Conservation (phyloP, 192 early-diverging fungal genomes). For the Spinellus fusiger region DNA sequence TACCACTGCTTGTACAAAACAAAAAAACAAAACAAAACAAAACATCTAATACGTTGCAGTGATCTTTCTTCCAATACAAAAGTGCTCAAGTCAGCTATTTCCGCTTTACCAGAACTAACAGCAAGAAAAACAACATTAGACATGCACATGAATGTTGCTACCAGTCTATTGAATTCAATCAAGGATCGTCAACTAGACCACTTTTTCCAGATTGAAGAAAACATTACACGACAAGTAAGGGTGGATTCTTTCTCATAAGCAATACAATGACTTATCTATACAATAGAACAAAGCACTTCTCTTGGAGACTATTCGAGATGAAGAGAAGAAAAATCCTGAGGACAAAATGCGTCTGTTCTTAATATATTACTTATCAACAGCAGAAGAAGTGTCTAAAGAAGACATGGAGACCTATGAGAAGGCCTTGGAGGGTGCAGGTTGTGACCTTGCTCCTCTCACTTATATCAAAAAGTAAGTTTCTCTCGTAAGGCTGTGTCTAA, state of each 20-base stretch:
- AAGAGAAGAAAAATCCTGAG: slow-evolving; percentile 68
- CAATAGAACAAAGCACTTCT: slow-evolving; percentile 70
- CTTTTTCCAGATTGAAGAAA: slow-evolving; percentile 92
- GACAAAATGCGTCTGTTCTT: slow-evolving; percentile 92
- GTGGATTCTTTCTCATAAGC: background rate
- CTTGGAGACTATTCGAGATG: slow-evolving; percentile 78
- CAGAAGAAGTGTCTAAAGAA: slow-evolving; percentile 65
- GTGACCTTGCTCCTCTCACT: slow-evolving; percentile 64
- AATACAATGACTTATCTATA: background rate
- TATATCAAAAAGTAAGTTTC: slow-evolving; percentile 75
- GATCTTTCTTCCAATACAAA: slow-evolving; percentile 83
- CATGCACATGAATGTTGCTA: slow-evolving; percentile 99
- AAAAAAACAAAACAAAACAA: too few relatives aligned
- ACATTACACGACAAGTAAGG: slow-evolving; percentile 64
- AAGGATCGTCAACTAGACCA: slow-evolving; percentile 90
- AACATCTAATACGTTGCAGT: slow-evolving; percentile 25
- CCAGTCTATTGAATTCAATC: slow-evolving; percentile 79
- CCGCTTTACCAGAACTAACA: slow-evolving; percentile 89
- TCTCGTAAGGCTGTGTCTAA: background rate
- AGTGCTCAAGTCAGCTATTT: slow-evolving; percentile 86
- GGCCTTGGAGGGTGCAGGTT: slow-evolving; percentile 69
- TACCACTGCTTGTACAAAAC: background rate
- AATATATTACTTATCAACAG: slow-evolving; percentile 76
- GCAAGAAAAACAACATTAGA: slow-evolving; percentile 90
- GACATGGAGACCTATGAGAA: slow-evolving; percentile 83